Evolutionary conservation across 2,329 filamentous ascomycete species (phyloP), one percentile per base, ranked within the genome.

Genomic region (Pseudogymnoascus sp.): DNA sequence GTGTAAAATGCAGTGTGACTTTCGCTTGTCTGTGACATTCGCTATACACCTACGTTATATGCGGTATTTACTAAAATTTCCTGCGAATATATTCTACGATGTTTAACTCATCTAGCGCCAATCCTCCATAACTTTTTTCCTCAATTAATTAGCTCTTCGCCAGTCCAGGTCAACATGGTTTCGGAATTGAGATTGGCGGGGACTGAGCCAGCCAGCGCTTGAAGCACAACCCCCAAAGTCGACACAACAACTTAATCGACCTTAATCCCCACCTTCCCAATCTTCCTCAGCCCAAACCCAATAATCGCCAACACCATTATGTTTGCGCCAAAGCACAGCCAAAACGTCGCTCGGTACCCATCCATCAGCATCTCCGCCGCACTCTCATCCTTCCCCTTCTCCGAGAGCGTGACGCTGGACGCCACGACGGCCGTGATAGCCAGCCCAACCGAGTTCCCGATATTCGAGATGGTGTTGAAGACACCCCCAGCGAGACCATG

Each of bases 401-500:
- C 67, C 1, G 75, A 70, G 21, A 75, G 71, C 1, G 76, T 78
- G 0, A 79, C 74, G 2, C 73, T 73, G 0, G 73, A 70, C 1
- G 76, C 72, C 30, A 83, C 77, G 0, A 79, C 75, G 8, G 77
- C 77, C 60, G 77, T 76, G 2, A 79, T 68, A 6, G 79, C 79
- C 2, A 83, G 66, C 0, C 79, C 80, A 0, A 83, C 71, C 0
- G 77, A 75, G 15, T 75, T 77, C 0, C 82, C 82, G 59, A 85
- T 78, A 63, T 85, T 81, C 0, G 75, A 71, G 0, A 79, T 73
- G 0, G 81, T 83, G 62, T 82, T 84, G 68, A 85, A 85, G 0
- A 86, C 82, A 0, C 80, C 82, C 0, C 82, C 83, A 0, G 81
- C 82, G 0, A 86, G 71, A 0, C 79, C 79, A 61, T 85, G 82